phyloP scores from a whole-genome alignment of 352 stramenopile genomes.

The Phytophthora multivora region DNA sequence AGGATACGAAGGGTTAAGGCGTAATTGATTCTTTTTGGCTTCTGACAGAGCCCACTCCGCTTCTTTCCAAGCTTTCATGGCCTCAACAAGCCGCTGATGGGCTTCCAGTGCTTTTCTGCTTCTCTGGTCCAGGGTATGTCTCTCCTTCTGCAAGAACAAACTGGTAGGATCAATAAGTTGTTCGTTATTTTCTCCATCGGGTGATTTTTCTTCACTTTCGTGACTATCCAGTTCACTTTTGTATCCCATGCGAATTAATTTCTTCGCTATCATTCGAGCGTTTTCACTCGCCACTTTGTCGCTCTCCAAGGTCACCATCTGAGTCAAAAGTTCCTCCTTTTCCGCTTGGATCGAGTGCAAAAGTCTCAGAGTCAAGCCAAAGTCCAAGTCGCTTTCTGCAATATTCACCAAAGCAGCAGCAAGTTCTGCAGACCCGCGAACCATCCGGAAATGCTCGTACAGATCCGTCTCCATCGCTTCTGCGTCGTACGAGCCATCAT shows the following conservation, averaged over 20 bases:
- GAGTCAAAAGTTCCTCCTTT: conserved; percentile 47
- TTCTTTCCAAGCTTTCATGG: conserved; percentile 77
- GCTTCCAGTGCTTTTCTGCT: conserved; percentile 61
- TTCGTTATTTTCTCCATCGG: conserved; percentile 14
- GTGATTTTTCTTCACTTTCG: conserved; percentile 8
- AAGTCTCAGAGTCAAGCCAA: conserved; percentile 49
- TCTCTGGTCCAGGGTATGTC: conserved; percentile 48
- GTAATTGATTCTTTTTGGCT: conserved; percentile 56
- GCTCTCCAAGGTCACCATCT: conserved; percentile 46
- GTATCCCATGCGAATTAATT: conserved; percentile 71
- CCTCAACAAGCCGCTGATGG: conserved; percentile 59
- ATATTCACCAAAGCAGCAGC: conserved; percentile 64
- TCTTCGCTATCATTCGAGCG: conserved; percentile 44
- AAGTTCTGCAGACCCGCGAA: conserved; percentile 57
- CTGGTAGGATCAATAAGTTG: conserved; percentile 34
- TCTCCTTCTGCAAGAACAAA: conserved; percentile 61
- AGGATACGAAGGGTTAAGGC: conserved; percentile 46
- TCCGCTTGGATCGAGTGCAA: conserved; percentile 45
- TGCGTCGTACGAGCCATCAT: conserved; percentile 59
- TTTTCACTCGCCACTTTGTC: conserved; percentile 52
- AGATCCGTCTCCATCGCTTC: conserved; percentile 61
- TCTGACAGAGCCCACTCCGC: conserved; percentile 66
- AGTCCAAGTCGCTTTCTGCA: conserved; percentile 67
- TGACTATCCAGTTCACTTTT: conserved; percentile 26
- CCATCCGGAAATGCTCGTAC: conserved; percentile 82